Evolutionary conservation across 352 stramenopile species (phyloP), one percentile per base, ranked within the genome.

Genomic region (Lagenidium sp.): DNA sequence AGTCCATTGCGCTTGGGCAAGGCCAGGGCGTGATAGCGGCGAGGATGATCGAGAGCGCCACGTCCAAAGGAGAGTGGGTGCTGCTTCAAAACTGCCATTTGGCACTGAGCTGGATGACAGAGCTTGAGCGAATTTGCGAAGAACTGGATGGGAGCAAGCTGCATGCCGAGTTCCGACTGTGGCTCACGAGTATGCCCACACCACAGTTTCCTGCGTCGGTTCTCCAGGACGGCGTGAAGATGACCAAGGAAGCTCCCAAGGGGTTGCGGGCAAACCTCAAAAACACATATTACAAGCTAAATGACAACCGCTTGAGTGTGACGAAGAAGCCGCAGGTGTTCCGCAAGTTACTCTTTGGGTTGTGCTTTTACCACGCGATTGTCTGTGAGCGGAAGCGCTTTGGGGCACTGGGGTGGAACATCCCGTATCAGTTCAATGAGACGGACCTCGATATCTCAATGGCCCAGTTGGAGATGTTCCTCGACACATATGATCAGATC

Each of bases 381-480:
- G 80, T 96, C 29, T 93, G 95, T 53, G 94, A 98, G 68, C 82
- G 94, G 39, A 89, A 95, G 54, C 85, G 95, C 15, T 98, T 98
- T 44, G 94, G 94, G 2, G 82, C 94, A 3, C 53, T 98, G 5
- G 94, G 94, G 15, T 98, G 94, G 94, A 98, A 98, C 55, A 97
- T 97, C 24, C 90, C 91, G 11, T 98, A 98, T 68, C 86, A 97
- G 45, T 98, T 98, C 54, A 98, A 98, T 50, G 89, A 98, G 36
- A 98, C 93, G 0, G 94, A 98, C 55, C 65, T 97, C 24, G 83
- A 95, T 35, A 95, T 98, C 30, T 84, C 73, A 20, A 67, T 82
- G 13, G 74, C 79, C 4, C 78, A 92, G 42, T 65, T 94, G 1
- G 77, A 89, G 36, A 86, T 95, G 71, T 95, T 93, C 42, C 41